Evolutionary conservation across 148 eudicot genomes (phyloP), one percentile per base, ranked within the genome.

Genomic region (Diospyros kaki): DNA sequence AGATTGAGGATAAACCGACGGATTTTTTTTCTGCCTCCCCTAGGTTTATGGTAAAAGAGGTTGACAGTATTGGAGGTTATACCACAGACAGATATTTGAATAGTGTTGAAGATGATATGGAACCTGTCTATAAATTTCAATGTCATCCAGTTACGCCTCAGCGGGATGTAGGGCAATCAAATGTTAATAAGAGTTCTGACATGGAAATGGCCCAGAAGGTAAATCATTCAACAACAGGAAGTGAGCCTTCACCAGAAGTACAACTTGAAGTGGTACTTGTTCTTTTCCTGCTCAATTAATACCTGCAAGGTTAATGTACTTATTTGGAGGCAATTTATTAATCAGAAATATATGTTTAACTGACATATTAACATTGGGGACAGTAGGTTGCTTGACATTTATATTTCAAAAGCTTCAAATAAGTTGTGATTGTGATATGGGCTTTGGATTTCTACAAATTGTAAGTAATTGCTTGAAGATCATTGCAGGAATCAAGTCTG

Each of bases 211-310:
- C 67, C 68, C 53, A 69, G 69, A 74, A 77, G 40, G 5, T 44
- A 75, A 76, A 28, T 77, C 54, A 78, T 77, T 41, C 55, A 76
- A 66, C 71, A 51, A 75, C 68, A 75, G 83, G 50, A 76, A 84
- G 28, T 61, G 64, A 74, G 66, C 43, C 76, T 52, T 61, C 73
- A 15, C 69, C 72, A 46, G 64, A 76, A 71, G 62, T 81, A 72
- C 79, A 78, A 74, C 68, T 72, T 17, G 81, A 63, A 72, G 82
- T 84, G 95, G 95, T 90, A 90, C 13, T 38, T 58, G 39, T 78
- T 75, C 9, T 66, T 58, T 42, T 72, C 45, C 74, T 11, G 51
- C 40, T 65, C n/a, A 39, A 4, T 66, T 63, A 9, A 13, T 45
- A 17, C 11, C 56, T 9, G 7, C 42, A 28, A 55, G 39, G 44